Percentiles rank a stretch among this genome's conserved stretches.
Evolutionary conservation across 2,329 filamentous ascomycete genomes (phyloP).

Genomic region (Exophiala bonariae): DNA sequence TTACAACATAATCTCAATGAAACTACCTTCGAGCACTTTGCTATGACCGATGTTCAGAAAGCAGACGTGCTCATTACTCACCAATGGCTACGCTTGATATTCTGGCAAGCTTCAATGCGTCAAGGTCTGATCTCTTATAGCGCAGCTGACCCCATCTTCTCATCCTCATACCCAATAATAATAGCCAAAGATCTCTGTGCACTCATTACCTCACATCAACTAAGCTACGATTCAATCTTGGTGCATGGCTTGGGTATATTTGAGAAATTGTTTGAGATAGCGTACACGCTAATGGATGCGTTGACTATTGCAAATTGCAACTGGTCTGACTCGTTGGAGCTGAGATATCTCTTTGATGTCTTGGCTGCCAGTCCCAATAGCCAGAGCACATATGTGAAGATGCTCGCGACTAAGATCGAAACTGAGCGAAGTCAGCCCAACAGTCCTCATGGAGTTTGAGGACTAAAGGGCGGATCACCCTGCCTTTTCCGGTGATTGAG

Average conservation of each 20-base stretch:
- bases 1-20: constrained; percentile 28
- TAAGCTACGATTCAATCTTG: constrained; percentile 22
- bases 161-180: constrained; percentile 64
- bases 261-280: constrained; percentile 26
- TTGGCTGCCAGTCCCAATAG: constrained; percentile 27
- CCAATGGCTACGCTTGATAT: constrained; percentile 69
- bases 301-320: constrained; percentile 27
- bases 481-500: too few relatives aligned
- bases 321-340: constrained; percentile 25
- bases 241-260: constrained; percentile 30
- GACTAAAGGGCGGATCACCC: too few relatives aligned
- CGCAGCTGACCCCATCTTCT: constrained; percentile 59
- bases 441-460: constrained; percentile 8
- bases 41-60: constrained; percentile 63
- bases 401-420: constrained; percentile 28
- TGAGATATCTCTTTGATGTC: constrained; percentile 25
- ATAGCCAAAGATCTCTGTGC: constrained; percentile 58
- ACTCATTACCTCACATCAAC: constrained; percentile 11
- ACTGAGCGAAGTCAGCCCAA: constrained; percentile 17
- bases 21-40: constrained; percentile 28
- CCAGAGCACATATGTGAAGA: constrained; percentile 28
- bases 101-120: constrained; percentile 69
- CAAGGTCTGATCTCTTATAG: constrained; percentile 64
- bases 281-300: constrained; percentile 29
- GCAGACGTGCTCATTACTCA: constrained; percentile 68